Evolutionary conservation across 2,329 filamentous ascomycete genomes (phyloP), one percentile per base, ranked within the genome.

Genomic region (Chrysosphaeria jannelii): DNA sequence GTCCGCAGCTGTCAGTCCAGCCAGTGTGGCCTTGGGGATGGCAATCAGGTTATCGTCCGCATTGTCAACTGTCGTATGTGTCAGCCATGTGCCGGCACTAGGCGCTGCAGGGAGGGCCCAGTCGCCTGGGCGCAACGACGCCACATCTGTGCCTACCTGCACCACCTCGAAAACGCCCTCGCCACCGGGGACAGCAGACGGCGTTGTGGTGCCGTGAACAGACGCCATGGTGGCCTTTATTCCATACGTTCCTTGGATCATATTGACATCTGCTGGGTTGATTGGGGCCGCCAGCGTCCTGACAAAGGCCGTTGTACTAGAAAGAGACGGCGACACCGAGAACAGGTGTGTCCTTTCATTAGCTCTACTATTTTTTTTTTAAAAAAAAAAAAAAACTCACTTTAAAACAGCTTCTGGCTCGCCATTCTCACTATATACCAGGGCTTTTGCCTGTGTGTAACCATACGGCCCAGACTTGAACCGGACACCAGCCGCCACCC

Each of bases 261-360:
- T 81, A 52, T 97, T 97, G 44, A 97, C 74, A 47, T 97, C 85
- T 38, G 85, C 79, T 13, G 85, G 85, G 49, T 97, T 97, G 44
- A 97, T 75, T 27, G 85, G 76, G 1, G 78, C 65, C 15, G 79
- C 74, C 36, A 97, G 72, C 36, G 85, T 68, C 42, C 76, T 75
- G 29, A 97, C 52, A 25, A 81, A 78, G 34, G 88, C 46, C 22
- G 55, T n/a, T n/a, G n/a, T 45, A 16, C 50, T 41, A 22, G 72
- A 68, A 31, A 78, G 58, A 4, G 61, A 57, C 3, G 74, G 71
- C 4, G 68, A 68, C 39, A 81, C 75, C 33, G 69, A 75, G 47
- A 79, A 64, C 1, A 49, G 57, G 45, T 79, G 71, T 4, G 81
- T 47, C 10, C 61, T 65, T n/a, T n/a, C n/a, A n/a, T n/a, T n/a